Conservation (phyloP, 2,329 filamentous ascomycete genomes). For the Penicillium sp. region DNA sequence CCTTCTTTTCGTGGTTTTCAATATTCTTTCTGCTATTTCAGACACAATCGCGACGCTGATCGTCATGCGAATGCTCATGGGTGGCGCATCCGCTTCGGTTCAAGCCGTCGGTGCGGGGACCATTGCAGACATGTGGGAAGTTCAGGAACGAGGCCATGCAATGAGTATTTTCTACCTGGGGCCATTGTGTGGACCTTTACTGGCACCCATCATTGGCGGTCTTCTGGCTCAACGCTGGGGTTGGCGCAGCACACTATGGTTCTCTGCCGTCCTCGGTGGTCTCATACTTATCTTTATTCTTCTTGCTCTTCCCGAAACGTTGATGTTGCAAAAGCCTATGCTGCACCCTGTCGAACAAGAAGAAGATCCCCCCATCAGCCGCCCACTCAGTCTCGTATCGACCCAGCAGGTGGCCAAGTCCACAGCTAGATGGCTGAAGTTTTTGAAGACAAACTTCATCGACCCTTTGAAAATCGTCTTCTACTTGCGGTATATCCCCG, state of each 20-base stretch:
- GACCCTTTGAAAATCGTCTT: slow-evolving; percentile 70
- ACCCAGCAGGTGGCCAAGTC: slow-evolving; percentile 62
- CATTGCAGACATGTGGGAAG: slow-evolving; percentile 77
- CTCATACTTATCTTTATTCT: slow-evolving; percentile 42
- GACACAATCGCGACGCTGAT: slow-evolving; percentile 73
- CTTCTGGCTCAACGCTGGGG: slow-evolving; percentile 66
- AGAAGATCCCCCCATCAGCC: slow-evolving; percentile 22
- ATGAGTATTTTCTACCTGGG: slow-evolving; percentile 84
- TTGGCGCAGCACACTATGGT: slow-evolving; percentile 79
- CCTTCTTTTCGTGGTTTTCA: slow-evolving; percentile 68
- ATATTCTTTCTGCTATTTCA: slow-evolving; percentile 66
- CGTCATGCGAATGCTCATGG: slow-evolving; percentile 70
- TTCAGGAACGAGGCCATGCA: slow-evolving; percentile 69
- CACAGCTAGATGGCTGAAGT: slow-evolving; percentile 54
- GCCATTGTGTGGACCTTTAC: slow-evolving; percentile 69
- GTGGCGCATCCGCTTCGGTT: slow-evolving; percentile 75
- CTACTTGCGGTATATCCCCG: slow-evolving; percentile 72
- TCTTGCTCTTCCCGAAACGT: slow-evolving; percentile 47
- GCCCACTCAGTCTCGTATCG: slow-evolving; percentile 52
- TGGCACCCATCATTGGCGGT: slow-evolving; percentile 76
- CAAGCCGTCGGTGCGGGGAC: slow-evolving; percentile 82
- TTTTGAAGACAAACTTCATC: slow-evolving; percentile 63
- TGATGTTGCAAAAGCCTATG: slow-evolving; percentile 30
- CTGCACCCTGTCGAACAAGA: slow-evolving; percentile 25
- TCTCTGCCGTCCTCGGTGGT: slow-evolving; percentile 68